A percentile compares a stretch with the other conserved stretches of the same genome.
Evolutionary conservation across 495 filamentous ascomycete species (phyloP).

Genomic region (Pseudoneurospora amorphoporcata): DNA sequence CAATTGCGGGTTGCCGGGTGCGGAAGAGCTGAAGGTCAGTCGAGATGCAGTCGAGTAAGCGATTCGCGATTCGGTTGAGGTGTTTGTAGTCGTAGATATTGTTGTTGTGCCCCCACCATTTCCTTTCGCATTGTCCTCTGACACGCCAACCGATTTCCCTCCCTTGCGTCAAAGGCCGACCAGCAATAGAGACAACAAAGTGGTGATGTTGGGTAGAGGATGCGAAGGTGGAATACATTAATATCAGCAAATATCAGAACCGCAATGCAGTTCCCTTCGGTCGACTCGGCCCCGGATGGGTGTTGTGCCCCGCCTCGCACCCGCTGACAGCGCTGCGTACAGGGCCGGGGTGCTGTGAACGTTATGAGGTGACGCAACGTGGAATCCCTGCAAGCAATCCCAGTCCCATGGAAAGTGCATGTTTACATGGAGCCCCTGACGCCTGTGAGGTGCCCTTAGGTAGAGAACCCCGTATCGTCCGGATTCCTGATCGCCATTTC

Average conservation of each 20-base stretch:
- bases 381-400: constrained; percentile 1
- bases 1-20: background rate
- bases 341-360: background rate
- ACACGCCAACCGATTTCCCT: background rate
- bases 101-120: background rate
- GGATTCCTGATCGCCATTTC: background rate
- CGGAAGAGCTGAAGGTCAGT: background rate
- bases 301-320: constrained; percentile 30
- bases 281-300: too few species aligned
- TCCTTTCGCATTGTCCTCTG: background rate
- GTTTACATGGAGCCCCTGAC: background rate
- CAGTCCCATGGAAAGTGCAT: background rate
- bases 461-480: background rate
- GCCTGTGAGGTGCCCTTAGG: background rate
- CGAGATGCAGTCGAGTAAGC: background rate
- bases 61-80: background rate
- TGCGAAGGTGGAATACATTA: background rate
- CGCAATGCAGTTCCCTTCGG: background rate
- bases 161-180: background rate
- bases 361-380: constrained; percentile 11
- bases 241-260: background rate
- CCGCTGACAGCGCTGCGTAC: constrained; percentile 50
- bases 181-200: background rate
- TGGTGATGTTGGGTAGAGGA: background rate
- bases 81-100: background rate